Evolutionary conservation across 257 asterid genomes (phyloP), one percentile per base, ranked within the genome.

Genomic region (Salvia miltiorrhiza): DNA sequence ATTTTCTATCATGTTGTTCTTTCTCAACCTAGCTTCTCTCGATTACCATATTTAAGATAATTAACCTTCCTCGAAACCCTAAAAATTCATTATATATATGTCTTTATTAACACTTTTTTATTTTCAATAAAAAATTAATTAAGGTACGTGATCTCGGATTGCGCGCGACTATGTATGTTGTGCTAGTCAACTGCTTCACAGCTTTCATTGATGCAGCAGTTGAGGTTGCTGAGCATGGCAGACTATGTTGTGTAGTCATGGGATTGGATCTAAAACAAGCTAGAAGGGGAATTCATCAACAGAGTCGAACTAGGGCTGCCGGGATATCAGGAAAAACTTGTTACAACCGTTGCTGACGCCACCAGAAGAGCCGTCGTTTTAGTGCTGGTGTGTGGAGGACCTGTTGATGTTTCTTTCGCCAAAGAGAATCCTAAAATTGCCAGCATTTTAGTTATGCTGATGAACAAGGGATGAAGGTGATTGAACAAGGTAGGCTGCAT

Each of bases 141-240:
- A 47, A 89, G 94, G 85, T 85, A 87, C 73, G 80, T 89, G 20
- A 80, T 66, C 0, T 83, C 94, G 19, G 96, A 89, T 23, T 87
- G 92, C 35, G 96, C 67, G 50, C 39, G 11, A n/a, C n/a, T n/a
- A n/a, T n/a, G n/a, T n/a, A n/a, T n/a, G n/a, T n/a, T n/a, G n/a
- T n/a, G n/a, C n/a, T n/a, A n/a, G 77, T 76, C 3, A 82, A 79
- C 70, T 88, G 93, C 68, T 82, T 82, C 28, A 24, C 69, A 8
- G 63, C 74, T 20, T 60, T 69, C 7, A 63, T 73, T 17, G 71
- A 81, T 30, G 83, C 79, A 65, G 86, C 77, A 0, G 71, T 72
- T 4, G 45, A 52, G 33, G 33, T 68, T 13, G 89, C 87, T 2
- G 75, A 71, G 61, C 48, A 47, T n/a, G 20, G 79, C 80, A 17